A percentile compares a stretch with the other conserved stretches of the same genome.
These are phyloP conservation scores for Andrographis paniculata DNA, from an alignment of 305 asterid species.

Conservation along the genomic window DNA sequence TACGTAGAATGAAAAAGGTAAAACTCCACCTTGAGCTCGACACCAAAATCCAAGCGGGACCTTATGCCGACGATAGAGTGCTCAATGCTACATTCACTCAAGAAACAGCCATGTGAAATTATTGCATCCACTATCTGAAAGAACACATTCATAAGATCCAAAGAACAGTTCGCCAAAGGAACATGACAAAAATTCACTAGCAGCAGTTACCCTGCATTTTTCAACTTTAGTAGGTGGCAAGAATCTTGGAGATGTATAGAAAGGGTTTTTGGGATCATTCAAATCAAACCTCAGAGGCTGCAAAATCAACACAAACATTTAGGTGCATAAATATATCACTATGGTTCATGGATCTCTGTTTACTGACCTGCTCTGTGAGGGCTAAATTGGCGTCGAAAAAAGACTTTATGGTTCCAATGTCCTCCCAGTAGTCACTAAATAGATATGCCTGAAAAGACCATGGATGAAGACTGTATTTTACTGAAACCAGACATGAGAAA, in stretches of 20 bases:
- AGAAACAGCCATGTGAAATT: constrained; percentile 89
- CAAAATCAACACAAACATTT: constrained; percentile 10
- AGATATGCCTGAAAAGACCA: constrained; percentile 55
- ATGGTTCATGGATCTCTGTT: not conserved
- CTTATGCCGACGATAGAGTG: constrained; percentile 87
- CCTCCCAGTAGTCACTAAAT: constrained; percentile 97
- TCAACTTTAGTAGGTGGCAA: constrained; percentile 94
- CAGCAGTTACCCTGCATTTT: constrained; percentile 86
- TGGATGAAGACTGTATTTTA: constrained; percentile 15
- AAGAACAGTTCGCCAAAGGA: constrained; percentile 16
- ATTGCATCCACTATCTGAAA: constrained; percentile 84
- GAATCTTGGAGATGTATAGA: constrained; percentile 89
- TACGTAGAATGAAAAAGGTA: not conserved
- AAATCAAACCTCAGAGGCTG: constrained; percentile 86
- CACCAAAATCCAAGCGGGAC: constrained; percentile 80
- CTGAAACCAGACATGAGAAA: not conserved
- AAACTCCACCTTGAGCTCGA: constrained; percentile 56
- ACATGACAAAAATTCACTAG: constrained; percentile 11
- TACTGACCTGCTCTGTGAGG: constrained; percentile 74
- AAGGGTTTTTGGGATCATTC: constrained; percentile 85
- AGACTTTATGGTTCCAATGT: constrained; percentile 79
- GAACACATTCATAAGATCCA: constrained; percentile 18
- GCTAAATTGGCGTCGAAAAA: constrained; percentile 91
- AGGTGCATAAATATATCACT: too few relatives aligned
- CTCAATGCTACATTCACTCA: constrained; percentile 64